These are phyloP conservation scores for Rhizopogon rudus DNA, from an alignment of 768 basidiomycete genomes.

Conservation along the genomic window DNA sequence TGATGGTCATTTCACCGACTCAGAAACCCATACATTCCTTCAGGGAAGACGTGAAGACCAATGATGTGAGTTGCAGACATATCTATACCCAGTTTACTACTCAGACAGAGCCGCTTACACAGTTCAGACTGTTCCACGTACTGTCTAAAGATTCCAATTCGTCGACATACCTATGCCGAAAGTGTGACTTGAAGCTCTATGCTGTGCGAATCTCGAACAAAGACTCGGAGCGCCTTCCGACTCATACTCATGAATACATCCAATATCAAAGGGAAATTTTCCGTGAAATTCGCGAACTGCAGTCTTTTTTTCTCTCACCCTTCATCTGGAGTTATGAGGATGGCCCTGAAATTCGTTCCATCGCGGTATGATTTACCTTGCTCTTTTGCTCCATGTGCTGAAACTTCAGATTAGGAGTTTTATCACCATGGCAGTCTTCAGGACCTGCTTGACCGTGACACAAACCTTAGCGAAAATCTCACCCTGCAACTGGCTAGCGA, in stretches of 20 bases:
- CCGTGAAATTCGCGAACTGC: conserved; percentile 29
- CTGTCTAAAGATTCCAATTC: conserved; percentile 2
- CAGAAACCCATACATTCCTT: conserved; percentile 25
- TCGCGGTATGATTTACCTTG: conserved; percentile 29
- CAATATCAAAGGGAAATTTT: conserved; percentile 30
- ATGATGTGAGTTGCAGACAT: conserved; percentile 1
- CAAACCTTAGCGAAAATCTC: conserved; percentile 29
- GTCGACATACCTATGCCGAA: conserved; percentile 17
- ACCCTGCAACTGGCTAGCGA: conserved; percentile 44
- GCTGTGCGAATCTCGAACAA: conserved; percentile 21
- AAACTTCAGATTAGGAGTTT: conserved; percentile 26
- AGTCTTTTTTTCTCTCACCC: conserved; percentile 33
- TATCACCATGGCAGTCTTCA: conserved; percentile 27
- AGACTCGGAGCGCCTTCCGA: background rate
- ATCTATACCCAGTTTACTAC: conserved; percentile 9
- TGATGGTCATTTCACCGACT: conserved; percentile 42
- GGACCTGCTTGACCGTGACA: conserved; percentile 27
- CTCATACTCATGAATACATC: conserved; percentile 8
- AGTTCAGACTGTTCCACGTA: conserved; percentile 30
- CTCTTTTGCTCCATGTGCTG: conserved; percentile 4
- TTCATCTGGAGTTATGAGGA: conserved; percentile 39
- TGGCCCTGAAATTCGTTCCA: conserved; percentile 31
- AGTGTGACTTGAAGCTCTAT: conserved; percentile 29
- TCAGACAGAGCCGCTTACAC: conserved; percentile 14
- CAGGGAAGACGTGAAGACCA: conserved; percentile 14